These are phyloP conservation scores for Erysimum pusillum DNA, from an alignment of 441 rosid genomes.

Conservation along the genomic window DNA sequence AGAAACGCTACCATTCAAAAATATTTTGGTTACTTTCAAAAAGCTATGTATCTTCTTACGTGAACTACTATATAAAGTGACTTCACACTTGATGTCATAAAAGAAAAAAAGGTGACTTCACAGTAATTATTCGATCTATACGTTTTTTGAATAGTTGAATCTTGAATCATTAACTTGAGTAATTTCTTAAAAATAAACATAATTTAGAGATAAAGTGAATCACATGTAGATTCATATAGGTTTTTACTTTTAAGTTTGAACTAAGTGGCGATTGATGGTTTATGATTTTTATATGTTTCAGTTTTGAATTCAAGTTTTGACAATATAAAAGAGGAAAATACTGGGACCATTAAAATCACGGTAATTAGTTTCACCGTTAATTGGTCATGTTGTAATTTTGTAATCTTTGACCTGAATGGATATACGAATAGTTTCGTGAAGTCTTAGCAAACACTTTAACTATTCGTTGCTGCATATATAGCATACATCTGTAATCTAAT, in stretches of 20 bases:
- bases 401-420: background rate
- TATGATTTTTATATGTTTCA: too few relatives aligned
- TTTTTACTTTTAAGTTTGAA: too few relatives aligned
- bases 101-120: too few relatives aligned
- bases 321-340: background rate
- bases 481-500: background rate
- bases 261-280: too few relatives aligned
- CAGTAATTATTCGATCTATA: too few relatives aligned
- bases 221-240: background rate
- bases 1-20: background rate
- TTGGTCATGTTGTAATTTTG: background rate
- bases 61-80: too few relatives aligned
- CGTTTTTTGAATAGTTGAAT: background rate
- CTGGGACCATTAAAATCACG: background rate
- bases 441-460: constrained; percentile 12
- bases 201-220: too few relatives aligned
- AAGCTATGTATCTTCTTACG: too few relatives aligned
- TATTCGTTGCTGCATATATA: background rate
- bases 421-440: background rate
- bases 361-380: background rate
- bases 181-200: too few relatives aligned
- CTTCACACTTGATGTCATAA: too few relatives aligned
- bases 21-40: background rate
- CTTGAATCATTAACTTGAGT: background rate
- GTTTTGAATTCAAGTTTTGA: background rate